These are phyloP conservation scores for Penicilliopsis zonata DNA, from an alignment of 495 filamentous ascomycete genomes.

Conservation along the genomic window DNA sequence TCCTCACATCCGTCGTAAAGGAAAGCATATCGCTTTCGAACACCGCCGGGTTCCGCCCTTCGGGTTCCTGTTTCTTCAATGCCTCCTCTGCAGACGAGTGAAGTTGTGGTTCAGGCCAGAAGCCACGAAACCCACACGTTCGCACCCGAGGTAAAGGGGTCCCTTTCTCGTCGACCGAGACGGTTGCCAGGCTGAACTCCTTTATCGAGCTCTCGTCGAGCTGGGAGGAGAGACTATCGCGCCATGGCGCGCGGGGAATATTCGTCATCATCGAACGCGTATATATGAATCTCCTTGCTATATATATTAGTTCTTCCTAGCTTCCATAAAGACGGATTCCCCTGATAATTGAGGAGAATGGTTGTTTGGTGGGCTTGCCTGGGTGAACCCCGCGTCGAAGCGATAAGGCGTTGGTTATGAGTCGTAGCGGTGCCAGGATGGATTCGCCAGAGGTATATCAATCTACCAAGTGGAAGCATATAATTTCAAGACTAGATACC, in stretches of 20 bases:
- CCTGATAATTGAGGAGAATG: no score
- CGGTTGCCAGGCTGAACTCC: conserved; percentile 61
- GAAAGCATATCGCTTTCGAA: conserved; percentile 67
- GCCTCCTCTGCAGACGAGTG: conserved; percentile 44
- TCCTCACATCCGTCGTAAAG: conserved; percentile 80
- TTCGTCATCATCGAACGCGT: no score
- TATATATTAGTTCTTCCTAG: no score
- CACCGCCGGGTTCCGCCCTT: conserved; percentile 45
- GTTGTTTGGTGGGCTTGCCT: no score
- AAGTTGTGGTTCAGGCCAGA: conserved; percentile 52
- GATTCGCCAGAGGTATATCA: no score
- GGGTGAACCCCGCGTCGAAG: no score
- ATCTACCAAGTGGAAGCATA: no score
- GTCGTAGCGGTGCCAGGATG: no score
- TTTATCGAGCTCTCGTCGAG: conserved; percentile 45
- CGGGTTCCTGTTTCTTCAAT: conserved; percentile 42
- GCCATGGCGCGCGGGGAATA: conserved; percentile 58
- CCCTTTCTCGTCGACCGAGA: conserved; percentile 31
- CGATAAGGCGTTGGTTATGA: no score
- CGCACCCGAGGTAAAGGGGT: conserved; percentile 45
- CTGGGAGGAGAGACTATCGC: conserved; percentile 51
- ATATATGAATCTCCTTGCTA: no score
- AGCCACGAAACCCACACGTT: conserved; percentile 67
- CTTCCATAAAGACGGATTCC: no score
- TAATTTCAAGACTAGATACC: no score